A percentile compares a stretch with the other conserved stretches of the same genome.
These are phyloP conservation scores for Penicillium vulpinum DNA, from an alignment of 2,329 filamentous ascomycete genomes.

Conservation along the genomic window DNA sequence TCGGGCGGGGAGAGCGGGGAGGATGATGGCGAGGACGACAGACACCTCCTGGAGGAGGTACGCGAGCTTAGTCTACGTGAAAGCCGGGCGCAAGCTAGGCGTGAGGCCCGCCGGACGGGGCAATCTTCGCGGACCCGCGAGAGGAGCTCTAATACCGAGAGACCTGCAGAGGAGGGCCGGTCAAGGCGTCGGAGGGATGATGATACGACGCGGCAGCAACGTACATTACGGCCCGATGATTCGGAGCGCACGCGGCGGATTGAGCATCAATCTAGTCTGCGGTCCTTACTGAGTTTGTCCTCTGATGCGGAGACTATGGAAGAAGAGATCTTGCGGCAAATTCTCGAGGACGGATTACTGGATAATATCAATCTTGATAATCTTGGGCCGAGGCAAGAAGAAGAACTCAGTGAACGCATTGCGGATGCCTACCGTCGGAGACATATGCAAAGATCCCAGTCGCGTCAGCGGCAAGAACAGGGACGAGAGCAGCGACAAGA, in stretches of 20 bases:
- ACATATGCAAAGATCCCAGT: constrained; percentile 54
- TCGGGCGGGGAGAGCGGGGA: constrained; percentile 40
- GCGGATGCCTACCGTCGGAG: constrained; percentile 81
- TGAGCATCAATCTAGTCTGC: constrained; percentile 85
- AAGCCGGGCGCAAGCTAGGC: constrained; percentile 25
- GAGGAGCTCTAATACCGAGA: constrained; percentile 41
- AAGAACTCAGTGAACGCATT: constrained; percentile 86
- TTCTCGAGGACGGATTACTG: constrained; percentile 80
- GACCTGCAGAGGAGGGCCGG: constrained; percentile 41
- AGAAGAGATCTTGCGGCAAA: constrained; percentile 84
- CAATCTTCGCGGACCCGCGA: constrained; percentile 29
- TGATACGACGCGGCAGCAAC: constrained; percentile 27
- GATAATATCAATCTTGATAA: constrained; percentile 88
- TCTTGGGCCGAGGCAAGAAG: constrained; percentile 78
- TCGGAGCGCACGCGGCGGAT: constrained; percentile 58
- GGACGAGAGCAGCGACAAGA: constrained; percentile 30
- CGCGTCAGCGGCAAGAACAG: constrained; percentile 38
- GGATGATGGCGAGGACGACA: constrained; percentile 61
- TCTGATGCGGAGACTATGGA: constrained; percentile 75
- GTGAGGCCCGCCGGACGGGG: constrained; percentile 27
- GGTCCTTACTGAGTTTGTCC: constrained; percentile 76
- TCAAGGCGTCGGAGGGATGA: constrained; percentile 39
- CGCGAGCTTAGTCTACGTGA: constrained; percentile 69
- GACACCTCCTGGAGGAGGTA: constrained; percentile 68
- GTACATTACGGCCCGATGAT: constrained; percentile 21